Conservation (phyloP, 176 grass and related monocot species). For the Neostapfia colusana region DNA sequence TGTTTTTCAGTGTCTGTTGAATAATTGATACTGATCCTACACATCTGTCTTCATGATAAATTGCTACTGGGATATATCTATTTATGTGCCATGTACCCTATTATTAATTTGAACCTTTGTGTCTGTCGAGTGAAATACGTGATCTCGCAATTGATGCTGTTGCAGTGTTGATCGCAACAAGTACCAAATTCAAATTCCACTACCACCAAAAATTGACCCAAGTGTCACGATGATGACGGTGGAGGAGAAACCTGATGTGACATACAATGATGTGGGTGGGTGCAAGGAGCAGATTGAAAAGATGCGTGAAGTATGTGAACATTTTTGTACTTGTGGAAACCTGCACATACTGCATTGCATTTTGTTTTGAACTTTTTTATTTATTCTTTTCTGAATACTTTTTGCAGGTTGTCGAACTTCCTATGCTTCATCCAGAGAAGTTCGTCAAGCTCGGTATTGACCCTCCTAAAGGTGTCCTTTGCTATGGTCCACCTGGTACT, state of each 20-base stretch:
- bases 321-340: neutral
- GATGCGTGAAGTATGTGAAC: conserved; percentile 73
- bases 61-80: neutral
- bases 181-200: conserved; percentile 92
- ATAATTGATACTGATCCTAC: neutral
- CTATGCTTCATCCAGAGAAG: conserved; percentile 98
- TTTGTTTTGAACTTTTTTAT: conserved; percentile 23
- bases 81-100: neutral
- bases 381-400: conserved; percentile 6
- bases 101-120: conserved; percentile 14
- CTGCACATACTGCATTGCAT: neutral
- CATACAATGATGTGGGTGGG: conserved; percentile 93
- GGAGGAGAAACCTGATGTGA: conserved; percentile 94
- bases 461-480: conserved; percentile 85
- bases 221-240: conserved; percentile 99
- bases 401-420: conserved; percentile 80
- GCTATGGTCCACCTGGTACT: conserved; percentile 91
- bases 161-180: conserved; percentile 90
- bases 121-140: neutral
- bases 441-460: conserved; percentile 95
- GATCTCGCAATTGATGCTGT: conserved; percentile 19
- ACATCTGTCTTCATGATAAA: conserved; percentile 20
- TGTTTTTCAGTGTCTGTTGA: no score
- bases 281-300: conserved; percentile 98
- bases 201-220: conserved; percentile 91